phyloP scores from a whole-genome alignment of 805 yeast species.

The Millerago galiae region DNA sequence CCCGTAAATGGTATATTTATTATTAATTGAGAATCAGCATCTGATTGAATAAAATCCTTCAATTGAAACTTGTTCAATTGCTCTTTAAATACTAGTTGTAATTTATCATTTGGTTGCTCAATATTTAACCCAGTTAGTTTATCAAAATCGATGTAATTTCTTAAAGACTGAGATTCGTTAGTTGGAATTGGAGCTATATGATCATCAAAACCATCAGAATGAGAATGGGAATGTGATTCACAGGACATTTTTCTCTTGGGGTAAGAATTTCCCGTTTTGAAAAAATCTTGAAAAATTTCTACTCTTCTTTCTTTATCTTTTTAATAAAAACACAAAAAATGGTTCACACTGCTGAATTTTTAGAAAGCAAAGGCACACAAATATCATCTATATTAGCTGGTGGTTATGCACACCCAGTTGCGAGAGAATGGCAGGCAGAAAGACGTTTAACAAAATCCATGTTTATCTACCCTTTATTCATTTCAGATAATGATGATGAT shows the following conservation, averaged over 20 bases:
- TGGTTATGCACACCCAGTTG: slow-evolving; percentile 86
- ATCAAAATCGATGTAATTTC: slow-evolving; percentile 50
- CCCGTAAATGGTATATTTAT: slow-evolving; percentile 77
- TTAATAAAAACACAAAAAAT: slow-evolving; percentile 23
- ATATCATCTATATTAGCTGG: slow-evolving; percentile 82
- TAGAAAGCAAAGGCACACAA: slow-evolving; percentile 49
- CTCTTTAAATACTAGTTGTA: slow-evolving; percentile 40
- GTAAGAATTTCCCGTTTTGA: background rate
- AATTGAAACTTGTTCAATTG: slow-evolving; percentile 43
- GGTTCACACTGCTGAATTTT: slow-evolving; percentile 68
- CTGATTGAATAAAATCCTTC: slow-evolving; percentile 48
- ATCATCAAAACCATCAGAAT: slow-evolving; percentile 16
- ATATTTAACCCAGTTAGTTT: slow-evolving; percentile 62
- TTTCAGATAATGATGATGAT: slow-evolving; percentile 76
- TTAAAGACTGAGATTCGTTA: slow-evolving; percentile 58
- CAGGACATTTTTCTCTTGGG: slow-evolving; percentile 24
- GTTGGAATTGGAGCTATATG: slow-evolving; percentile 65
- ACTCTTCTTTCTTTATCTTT: background rate
- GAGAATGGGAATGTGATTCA: slow-evolving; percentile 22
- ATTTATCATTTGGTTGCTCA: slow-evolving; percentile 42
- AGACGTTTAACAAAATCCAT: slow-evolving; percentile 77
- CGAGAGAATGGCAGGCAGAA: slow-evolving; percentile 88
- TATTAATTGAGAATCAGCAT: slow-evolving; percentile 77
- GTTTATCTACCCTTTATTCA: slow-evolving; percentile 90
- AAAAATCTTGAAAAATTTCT: background rate